Percentiles rank a stretch among this genome's conserved stretches.
These are phyloP conservation scores for Blastobotrys aristatus DNA, from an alignment of 1,139 yeast genomes.

Conservation along the genomic window DNA sequence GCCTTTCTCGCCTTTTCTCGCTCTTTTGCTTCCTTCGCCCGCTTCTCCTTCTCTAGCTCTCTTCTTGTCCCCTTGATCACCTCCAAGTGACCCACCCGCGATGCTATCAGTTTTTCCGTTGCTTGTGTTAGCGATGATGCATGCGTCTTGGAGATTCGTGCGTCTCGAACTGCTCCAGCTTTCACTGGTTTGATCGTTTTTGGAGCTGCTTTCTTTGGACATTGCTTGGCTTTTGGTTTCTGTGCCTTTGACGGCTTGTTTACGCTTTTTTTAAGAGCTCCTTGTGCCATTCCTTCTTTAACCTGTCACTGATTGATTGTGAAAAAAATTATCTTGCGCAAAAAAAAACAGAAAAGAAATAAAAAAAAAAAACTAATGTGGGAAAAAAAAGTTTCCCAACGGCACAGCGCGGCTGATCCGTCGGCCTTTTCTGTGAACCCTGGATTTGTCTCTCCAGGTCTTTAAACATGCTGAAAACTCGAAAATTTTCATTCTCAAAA, in stretches of 20 bases:
- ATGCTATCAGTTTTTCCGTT: slow-evolving; percentile 81
- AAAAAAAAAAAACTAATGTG: slow-evolving; percentile 4
- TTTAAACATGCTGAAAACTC: no score
- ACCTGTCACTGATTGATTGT: background rate
- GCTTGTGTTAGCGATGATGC: slow-evolving; percentile 60
- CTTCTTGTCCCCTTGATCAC: slow-evolving; percentile 88
- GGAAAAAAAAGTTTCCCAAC: background rate
- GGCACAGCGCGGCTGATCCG: slow-evolving; percentile 1
- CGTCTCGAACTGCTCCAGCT: slow-evolving; percentile 39
- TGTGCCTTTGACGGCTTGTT: slow-evolving; percentile 23
- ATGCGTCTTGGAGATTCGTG: slow-evolving; percentile 55
- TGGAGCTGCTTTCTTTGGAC: slow-evolving; percentile 72
- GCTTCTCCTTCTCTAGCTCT: slow-evolving; percentile 55
- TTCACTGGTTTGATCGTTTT: slow-evolving; percentile 66
- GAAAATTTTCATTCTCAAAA: no score
- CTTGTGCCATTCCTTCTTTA: slow-evolving; percentile 64
- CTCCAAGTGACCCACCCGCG: slow-evolving; percentile 95
- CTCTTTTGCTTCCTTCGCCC: slow-evolving; percentile 24
- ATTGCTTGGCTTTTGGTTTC: slow-evolving; percentile 17
- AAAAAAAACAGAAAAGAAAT: background rate
- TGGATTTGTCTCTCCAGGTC: no score
- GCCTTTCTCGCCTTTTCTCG: background rate
- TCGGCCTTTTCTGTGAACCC: no score
- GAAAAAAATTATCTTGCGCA: background rate
- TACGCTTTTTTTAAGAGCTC: slow-evolving; percentile 40